Conservation (phyloP, 2,329 filamentous ascomycete species). For the Claviceps sp. region DNA sequence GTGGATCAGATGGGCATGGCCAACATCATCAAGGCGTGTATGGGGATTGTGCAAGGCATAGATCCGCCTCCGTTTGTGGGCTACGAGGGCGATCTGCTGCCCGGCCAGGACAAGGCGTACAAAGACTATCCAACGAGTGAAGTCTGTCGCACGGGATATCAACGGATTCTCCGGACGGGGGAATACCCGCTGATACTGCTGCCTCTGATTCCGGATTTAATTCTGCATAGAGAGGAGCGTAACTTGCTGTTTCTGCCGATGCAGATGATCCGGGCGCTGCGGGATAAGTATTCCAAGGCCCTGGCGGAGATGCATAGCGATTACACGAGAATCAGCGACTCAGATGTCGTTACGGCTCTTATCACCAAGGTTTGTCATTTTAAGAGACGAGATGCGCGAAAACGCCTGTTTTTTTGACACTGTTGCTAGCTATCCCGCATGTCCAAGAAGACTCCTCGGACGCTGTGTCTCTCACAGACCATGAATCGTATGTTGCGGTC, state of each 20-base stretch:
- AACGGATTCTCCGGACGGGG: not conserved
- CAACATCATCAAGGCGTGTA: conserved; percentile 3
- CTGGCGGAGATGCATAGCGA: conserved; percentile 1
- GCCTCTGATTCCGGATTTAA: not conserved
- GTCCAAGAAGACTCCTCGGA: not conserved
- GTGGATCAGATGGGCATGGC: conserved; percentile 2
- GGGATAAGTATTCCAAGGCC: not conserved
- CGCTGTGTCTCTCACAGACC: not conserved
- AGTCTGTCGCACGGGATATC: not conserved
- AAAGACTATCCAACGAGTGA: not conserved
- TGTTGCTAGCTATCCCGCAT: not conserved
- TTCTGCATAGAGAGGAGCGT: not conserved
- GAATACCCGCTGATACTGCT: conserved; percentile 1
- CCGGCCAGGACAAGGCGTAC: not conserved
- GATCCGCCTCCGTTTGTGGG: conserved; percentile 1
- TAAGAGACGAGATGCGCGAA: not conserved
- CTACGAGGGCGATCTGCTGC: conserved; percentile 3
- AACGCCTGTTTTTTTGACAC: not conserved
- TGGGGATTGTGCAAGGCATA: not conserved
- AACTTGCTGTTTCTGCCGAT: conserved; percentile 2
- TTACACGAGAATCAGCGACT: conserved; percentile 2
- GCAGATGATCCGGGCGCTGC: not conserved
- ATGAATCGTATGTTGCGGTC: conserved; percentile 1
- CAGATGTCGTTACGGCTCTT: conserved; percentile 6
- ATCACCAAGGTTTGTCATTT: conserved; percentile 4